These are phyloP conservation scores for Myxozyma kluyveri DNA, from an alignment of 805 yeast genomes.

Conservation along the genomic window DNA sequence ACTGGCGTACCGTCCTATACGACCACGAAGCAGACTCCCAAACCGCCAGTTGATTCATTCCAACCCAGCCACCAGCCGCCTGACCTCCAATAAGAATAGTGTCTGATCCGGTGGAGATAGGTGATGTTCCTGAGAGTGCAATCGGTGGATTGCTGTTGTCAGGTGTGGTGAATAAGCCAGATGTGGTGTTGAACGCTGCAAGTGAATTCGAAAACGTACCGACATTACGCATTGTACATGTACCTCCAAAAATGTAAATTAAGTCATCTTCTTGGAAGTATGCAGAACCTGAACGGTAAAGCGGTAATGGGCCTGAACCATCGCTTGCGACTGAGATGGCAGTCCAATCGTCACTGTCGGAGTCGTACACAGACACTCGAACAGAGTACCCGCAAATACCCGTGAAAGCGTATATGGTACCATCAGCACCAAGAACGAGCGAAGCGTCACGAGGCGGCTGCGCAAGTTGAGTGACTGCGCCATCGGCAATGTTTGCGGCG, in stretches of 20 bases:
- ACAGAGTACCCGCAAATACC: conserved; percentile 28
- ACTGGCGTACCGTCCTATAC: conserved; percentile 40
- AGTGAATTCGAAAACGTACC: conserved; percentile 12
- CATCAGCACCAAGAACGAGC: conserved; percentile 33
- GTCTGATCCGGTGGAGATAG: conserved; percentile 18
- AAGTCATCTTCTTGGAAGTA: conserved; percentile 12
- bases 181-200: conserved; percentile 12
- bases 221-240: conserved; percentile 12
- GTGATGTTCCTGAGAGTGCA: conserved; percentile 33
- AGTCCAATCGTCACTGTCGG: conserved; percentile 9
- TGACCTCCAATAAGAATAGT: conserved; percentile 60
- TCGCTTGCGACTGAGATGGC: background rate
- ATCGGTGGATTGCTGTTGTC: conserved; percentile 31
- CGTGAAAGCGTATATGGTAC: conserved; percentile 29
- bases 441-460: conserved; percentile 35
- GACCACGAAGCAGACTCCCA: conserved; percentile 71
- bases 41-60: conserved; percentile 68
- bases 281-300: conserved; percentile 10
- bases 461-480: conserved; percentile 27
- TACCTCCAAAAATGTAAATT: conserved; percentile 26
- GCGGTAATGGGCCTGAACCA: conserved; percentile 3
- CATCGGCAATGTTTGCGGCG: conserved; percentile 5
- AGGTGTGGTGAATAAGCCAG: conserved; percentile 7
- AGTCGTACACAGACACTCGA: conserved; percentile 9
- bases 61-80: conserved; percentile 62